Evolutionary conservation across 495 filamentous ascomycete genomes (phyloP), one percentile per base, ranked within the genome.

Genomic region (Xylaria cubensis): DNA sequence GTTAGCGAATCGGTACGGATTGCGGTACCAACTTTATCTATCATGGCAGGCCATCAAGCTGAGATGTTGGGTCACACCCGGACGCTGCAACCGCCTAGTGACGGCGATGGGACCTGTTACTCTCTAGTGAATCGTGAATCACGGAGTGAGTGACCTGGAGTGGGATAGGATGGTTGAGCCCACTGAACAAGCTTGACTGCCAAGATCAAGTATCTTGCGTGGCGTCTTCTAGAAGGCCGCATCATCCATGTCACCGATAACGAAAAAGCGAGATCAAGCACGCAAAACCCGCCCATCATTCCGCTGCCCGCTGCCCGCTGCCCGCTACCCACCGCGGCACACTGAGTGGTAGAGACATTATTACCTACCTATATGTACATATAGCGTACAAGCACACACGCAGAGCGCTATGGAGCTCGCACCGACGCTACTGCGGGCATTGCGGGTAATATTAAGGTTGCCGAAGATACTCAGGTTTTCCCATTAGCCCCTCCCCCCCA

Each of bases 381-480:
- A 62, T 5, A 7, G 59, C 4, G 9, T 39, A 39, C 15, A n/a
- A 2, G 19, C 29, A 34, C 4, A 21, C 19, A 39, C 24, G 8
- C 55, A 58, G 26, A 58, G 55, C 41, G 46, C 19, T 56, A 48
- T 50, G 34, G 32, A 56, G 50, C 50, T 55, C 32, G 36, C 65
- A 67, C 65, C 65, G 10, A 26, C 65, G 65, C 65, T 67, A 67
- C 65, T 67, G 65, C 65, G 50, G 65, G 29, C 64, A 29, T 36
- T 55, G 65, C 65, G 65, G 65, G 65, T 44, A 67, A 67, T 41
- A 67, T 55, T 67, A 67, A 67, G 65, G 65, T 67, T 67, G 65
- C 65, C 65, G 65, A 67, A 55, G 65, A 56, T 21, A 26, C 42
- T 61, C 39, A 62, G n/a, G 58, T 53, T 63, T 64, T 64, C 50